Conservation (phyloP, 495 filamentous ascomycete species). For the Trypethelium eluteriae region DNA sequence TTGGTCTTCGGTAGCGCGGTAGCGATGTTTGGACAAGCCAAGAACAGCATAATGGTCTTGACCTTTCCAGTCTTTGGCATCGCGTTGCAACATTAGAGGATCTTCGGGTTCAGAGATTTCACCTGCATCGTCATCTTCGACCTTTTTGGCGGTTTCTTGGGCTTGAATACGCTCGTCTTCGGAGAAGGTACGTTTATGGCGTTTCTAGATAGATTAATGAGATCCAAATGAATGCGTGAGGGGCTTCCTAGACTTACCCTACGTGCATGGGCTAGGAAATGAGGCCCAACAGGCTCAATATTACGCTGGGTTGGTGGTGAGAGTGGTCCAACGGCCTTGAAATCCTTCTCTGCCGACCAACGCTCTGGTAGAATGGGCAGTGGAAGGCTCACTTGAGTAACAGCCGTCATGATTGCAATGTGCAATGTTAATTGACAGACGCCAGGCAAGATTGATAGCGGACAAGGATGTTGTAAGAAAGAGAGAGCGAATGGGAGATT, state of each 20-base stretch:
- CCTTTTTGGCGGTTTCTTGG: slow-evolving; percentile 86
- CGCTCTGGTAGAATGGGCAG: slow-evolving; percentile 71
- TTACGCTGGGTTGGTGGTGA: slow-evolving; percentile 68
- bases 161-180: slow-evolving; percentile 97
- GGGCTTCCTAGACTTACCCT: slow-evolving; percentile 47
- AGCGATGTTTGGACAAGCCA: slow-evolving; percentile 85
- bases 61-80: slow-evolving; percentile 99
- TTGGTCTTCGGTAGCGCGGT: slow-evolving; percentile 86
- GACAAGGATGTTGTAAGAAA: background rate
- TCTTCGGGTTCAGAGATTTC: slow-evolving; percentile 92
- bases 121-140: slow-evolving; percentile 81
- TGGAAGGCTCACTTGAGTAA: slow-evolving; percentile 77
- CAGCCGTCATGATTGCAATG: slow-evolving; percentile 57
- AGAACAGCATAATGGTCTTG: slow-evolving; percentile 99
- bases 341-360: slow-evolving; percentile 86
- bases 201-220: slow-evolving; percentile 48
- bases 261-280: slow-evolving; percentile 95
- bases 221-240: slow-evolving; percentile 9
- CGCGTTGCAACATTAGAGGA: slow-evolving; percentile 76
- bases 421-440: background rate
- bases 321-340: slow-evolving; percentile 67
- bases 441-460: background rate
- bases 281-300: slow-evolving; percentile 90
- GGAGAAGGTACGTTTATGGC: slow-evolving; percentile 94
- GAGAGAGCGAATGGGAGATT: background rate